Conservation (phyloP, 1,139 yeast species). For the Hanseniaspora gamundiae region DNA sequence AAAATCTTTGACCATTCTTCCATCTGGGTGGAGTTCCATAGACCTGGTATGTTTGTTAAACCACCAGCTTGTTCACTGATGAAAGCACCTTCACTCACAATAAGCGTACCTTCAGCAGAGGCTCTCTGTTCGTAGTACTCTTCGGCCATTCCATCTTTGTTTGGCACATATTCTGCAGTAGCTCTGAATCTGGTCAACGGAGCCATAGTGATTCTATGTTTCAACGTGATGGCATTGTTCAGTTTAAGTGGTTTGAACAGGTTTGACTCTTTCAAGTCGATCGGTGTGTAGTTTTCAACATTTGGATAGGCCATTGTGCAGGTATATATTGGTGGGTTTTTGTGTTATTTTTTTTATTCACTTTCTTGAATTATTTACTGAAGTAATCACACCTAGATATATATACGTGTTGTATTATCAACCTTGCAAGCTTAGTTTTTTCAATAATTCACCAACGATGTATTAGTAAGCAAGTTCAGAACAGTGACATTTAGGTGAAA, state of each 20-base stretch:
- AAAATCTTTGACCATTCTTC: conserved; percentile 41
- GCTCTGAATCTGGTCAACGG: conserved; percentile 41
- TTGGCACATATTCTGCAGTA: conserved; percentile 2
- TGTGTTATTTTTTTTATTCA: not conserved
- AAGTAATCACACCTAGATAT: no score
- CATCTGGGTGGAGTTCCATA: conserved; percentile 36
- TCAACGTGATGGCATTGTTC: conserved; percentile 23
- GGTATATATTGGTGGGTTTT: not conserved
- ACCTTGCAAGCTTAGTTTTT: no score
- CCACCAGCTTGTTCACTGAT: conserved; percentile 29
- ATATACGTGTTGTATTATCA: no score
- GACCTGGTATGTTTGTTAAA: conserved; percentile 39
- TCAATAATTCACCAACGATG: no score
- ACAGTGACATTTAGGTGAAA: no score
- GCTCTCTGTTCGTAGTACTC: conserved; percentile 28
- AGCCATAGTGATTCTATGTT: conserved; percentile 32
- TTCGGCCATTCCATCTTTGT: conserved; percentile 21
- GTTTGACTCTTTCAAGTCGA: conserved; percentile 26
- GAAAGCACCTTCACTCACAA: conserved; percentile 29
- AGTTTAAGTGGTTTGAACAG: conserved; percentile 35
- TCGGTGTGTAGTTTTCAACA: conserved; percentile 8
- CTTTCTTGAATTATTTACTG: no score
- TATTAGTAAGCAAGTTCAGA: no score
- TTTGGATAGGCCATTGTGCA: not conserved
- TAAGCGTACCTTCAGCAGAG: conserved; percentile 26